Percentiles rank a stretch among this genome's conserved stretches.
Evolutionary conservation across 2,329 filamentous ascomycete species (phyloP).

Genomic region (Lojkania enalia): DNA sequence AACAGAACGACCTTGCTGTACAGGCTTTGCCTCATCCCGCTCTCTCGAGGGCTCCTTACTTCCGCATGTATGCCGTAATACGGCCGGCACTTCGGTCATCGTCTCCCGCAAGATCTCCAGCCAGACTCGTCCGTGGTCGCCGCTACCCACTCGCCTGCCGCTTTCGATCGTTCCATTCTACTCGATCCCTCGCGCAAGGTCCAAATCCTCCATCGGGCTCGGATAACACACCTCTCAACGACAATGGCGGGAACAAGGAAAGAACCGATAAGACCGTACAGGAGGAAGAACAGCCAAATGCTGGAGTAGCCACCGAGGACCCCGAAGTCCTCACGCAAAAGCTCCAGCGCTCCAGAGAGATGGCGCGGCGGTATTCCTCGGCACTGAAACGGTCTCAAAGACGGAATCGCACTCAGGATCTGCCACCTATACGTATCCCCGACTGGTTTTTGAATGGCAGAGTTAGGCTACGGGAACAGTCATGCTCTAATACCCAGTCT

Average conservation of each 20-base stretch:
- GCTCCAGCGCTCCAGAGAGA: constrained; percentile 40
- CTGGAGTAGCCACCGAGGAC: constrained; percentile 31
- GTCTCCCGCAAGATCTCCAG: constrained; percentile 43
- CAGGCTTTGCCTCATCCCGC: too few relatives aligned
- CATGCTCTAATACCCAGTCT: constrained; percentile 8
- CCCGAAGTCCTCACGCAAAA: constrained; percentile 41
- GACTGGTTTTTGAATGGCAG: constrained; percentile 60
- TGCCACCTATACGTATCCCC: constrained; percentile 55
- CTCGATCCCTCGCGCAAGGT: constrained; percentile 30
- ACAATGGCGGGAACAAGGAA: constrained; percentile 25
- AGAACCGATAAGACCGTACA: constrained; percentile 21
- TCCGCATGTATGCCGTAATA: constrained; percentile 48
- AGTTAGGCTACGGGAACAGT: constrained; percentile 49
- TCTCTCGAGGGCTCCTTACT: constrained; percentile 23
- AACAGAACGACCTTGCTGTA: too few relatives aligned
- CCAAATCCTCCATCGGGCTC: constrained; percentile 33
- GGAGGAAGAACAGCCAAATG: constrained; percentile 23
- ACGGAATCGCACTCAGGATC: constrained; percentile 35
- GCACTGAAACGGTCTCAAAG: constrained; percentile 40
- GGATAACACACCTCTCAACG: constrained; percentile 32
- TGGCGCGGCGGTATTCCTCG: constrained; percentile 38
- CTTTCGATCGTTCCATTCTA: constrained; percentile 40
- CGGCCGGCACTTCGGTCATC: constrained; percentile 47
- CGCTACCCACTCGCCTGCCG: constrained; percentile 36
- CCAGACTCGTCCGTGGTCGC: constrained; percentile 42